phyloP scores from a whole-genome alignment of 73 alveolate genomes.

The Paramecium primaurelia region DNA sequence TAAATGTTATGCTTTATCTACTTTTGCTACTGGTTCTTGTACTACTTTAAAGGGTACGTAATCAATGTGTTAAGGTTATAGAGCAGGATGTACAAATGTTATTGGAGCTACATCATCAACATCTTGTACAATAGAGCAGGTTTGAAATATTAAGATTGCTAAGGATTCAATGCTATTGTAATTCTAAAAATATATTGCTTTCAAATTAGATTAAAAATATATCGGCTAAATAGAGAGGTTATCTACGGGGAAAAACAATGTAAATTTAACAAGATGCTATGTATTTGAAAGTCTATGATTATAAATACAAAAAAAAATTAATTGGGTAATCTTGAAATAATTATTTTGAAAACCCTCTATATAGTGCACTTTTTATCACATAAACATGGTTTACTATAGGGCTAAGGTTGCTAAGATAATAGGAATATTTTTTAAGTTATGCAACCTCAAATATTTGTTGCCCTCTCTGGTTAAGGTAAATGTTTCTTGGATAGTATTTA shows the following conservation, averaged over 20 bases:
- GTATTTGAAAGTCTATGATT: no score
- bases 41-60: not conserved
- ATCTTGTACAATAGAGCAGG: not conserved
- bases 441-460: not conserved
- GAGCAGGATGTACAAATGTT: not conserved
- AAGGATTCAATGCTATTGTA: not conserved
- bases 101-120: not conserved
- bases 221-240: not conserved
- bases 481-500: not conserved
- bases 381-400: not conserved
- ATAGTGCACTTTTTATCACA: not conserved
- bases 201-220: no score
- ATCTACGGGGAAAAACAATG: not conserved
- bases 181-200: not conserved
- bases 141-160: not conserved
- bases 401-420: not conserved
- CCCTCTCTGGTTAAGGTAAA: not conserved
- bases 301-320: no score
- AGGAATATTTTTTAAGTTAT: not conserved
- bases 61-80: not conserved
- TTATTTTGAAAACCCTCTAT: no score
- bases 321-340: no score
- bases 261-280: no score
- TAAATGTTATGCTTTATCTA: not conserved
- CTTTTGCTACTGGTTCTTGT: not conserved